Evolutionary conservation across 2,329 filamentous ascomycete species (phyloP).

Genomic region (Ambrosiella cleistominuta): DNA sequence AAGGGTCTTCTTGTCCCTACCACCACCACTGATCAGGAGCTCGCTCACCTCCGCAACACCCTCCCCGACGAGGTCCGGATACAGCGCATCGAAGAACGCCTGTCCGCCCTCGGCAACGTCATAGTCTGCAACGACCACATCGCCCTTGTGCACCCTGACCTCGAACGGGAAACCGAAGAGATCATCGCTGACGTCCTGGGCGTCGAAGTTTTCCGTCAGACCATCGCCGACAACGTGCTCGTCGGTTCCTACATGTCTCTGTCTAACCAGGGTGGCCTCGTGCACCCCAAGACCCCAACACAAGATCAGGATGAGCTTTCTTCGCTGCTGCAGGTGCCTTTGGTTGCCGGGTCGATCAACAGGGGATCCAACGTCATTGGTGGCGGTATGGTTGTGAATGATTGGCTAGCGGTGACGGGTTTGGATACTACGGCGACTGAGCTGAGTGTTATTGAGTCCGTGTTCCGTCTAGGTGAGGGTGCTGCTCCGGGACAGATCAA

Average conservation of each 20-base stretch:
- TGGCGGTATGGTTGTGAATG: constrained; percentile 89
- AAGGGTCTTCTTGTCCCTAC: constrained; percentile 94
- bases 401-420: constrained; percentile 88
- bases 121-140: constrained; percentile 96
- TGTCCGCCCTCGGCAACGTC: constrained; percentile 91
- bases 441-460: constrained; percentile 85
- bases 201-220: constrained; percentile 83
- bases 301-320: constrained; percentile 97
- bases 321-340: constrained; percentile 80
- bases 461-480: constrained; percentile 86
- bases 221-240: constrained; percentile 89
- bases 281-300: constrained; percentile 91
- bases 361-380: constrained; percentile 88
- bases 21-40: constrained; percentile 90
- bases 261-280: constrained; percentile 88
- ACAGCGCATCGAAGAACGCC: constrained; percentile 90
- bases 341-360: constrained; percentile 89
- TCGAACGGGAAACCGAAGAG: constrained; percentile 96
- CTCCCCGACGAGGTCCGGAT: constrained; percentile 85
- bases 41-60: constrained; percentile 90
- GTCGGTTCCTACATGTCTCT: constrained; percentile 94
- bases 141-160: constrained; percentile 84
- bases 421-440: constrained; percentile 88
- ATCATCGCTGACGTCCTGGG: constrained; percentile 90
- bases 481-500: constrained; percentile 62